Evolutionary conservation across 345 rosid species (phyloP).

Genomic region (Crucihimalaya himalaica): DNA sequence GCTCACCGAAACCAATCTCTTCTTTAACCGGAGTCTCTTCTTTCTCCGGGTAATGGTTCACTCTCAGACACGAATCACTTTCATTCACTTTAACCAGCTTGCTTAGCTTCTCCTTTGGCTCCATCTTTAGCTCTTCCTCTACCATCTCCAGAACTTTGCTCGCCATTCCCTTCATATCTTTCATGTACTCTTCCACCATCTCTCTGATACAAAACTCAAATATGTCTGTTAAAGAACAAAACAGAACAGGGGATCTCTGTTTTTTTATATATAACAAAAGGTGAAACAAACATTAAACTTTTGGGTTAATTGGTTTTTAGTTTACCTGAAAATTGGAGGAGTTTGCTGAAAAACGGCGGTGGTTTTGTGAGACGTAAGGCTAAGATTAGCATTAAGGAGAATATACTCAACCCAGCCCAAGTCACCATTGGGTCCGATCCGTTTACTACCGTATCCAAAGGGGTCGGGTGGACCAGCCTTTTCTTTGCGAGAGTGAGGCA

Average conservation of each 20-base stretch:
- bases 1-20: constrained; percentile 76
- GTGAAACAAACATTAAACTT: too few relatives aligned
- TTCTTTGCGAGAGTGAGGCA: constrained; percentile 61
- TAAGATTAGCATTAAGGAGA: constrained; percentile 55
- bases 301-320: not conserved
- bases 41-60: constrained; percentile 77
- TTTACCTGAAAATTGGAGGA: constrained; percentile 56
- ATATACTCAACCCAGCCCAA: constrained; percentile 78
- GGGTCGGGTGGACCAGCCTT: constrained; percentile 71
- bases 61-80: constrained; percentile 77
- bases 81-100: constrained; percentile 57
- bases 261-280: not conserved
- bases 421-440: constrained; percentile 70
- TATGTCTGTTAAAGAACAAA: not conserved
- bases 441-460: constrained; percentile 76
- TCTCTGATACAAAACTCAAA: constrained; percentile 46
- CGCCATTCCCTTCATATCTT: constrained; percentile 58
- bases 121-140: constrained; percentile 65
- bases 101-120: constrained; percentile 58
- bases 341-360: constrained; percentile 46
- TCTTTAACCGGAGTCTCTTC: constrained; percentile 28
- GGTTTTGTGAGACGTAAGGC: constrained; percentile 34
- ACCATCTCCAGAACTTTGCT: constrained; percentile 65
- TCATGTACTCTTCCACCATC: constrained; percentile 56
- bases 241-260: not conserved